phyloP scores from a whole-genome alignment of 805 yeast genomes.

The Candida ortonii region DNA sequence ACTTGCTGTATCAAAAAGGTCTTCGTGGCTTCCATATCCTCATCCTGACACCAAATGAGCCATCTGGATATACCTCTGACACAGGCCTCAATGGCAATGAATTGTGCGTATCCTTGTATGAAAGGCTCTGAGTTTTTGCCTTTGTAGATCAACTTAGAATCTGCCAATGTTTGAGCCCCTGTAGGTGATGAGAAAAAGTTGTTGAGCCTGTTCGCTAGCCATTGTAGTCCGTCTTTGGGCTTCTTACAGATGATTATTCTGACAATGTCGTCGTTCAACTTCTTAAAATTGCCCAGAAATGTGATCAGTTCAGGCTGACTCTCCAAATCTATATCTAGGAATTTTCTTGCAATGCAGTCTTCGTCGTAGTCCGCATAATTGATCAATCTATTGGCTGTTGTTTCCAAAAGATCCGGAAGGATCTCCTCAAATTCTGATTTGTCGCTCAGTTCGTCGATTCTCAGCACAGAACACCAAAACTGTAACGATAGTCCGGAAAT shows the following conservation, averaged over 20 bases:
- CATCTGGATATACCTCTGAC: slow-evolving; percentile 92
- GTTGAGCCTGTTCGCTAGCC: slow-evolving; percentile 76
- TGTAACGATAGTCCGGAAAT: slow-evolving; percentile 87
- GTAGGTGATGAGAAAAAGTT: slow-evolving; percentile 65
- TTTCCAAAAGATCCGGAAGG: slow-evolving; percentile 67
- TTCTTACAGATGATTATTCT: slow-evolving; percentile 82
- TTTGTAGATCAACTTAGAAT: slow-evolving; percentile 51
- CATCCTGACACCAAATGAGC: slow-evolving; percentile 83
- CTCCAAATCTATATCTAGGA: slow-evolving; percentile 83
- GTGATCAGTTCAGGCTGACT: slow-evolving; percentile 74
- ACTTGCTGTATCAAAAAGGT: slow-evolving; percentile 51
- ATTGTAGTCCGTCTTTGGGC: slow-evolving; percentile 75
- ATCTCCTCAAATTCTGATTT: slow-evolving; percentile 52
- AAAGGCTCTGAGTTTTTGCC: slow-evolving; percentile 64
- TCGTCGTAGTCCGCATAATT: slow-evolving; percentile 69
- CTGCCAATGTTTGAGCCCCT: slow-evolving; percentile 62
- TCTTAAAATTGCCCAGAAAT: slow-evolving; percentile 75
- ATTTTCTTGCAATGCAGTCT: slow-evolving; percentile 60
- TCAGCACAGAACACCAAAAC: slow-evolving; percentile 88
- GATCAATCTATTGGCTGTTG: slow-evolving; percentile 73
- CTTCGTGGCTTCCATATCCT: slow-evolving; percentile 51
- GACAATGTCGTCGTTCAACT: slow-evolving; percentile 85
- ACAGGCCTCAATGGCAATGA: slow-evolving; percentile 83
- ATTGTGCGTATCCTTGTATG: slow-evolving; percentile 74
- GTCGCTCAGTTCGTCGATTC: slow-evolving; percentile 72